Percentiles rank a stretch among this genome's conserved stretches.
phyloP scores from a whole-genome alignment of 352 stramenopile genomes.

The Phytophthora sojae region DNA sequence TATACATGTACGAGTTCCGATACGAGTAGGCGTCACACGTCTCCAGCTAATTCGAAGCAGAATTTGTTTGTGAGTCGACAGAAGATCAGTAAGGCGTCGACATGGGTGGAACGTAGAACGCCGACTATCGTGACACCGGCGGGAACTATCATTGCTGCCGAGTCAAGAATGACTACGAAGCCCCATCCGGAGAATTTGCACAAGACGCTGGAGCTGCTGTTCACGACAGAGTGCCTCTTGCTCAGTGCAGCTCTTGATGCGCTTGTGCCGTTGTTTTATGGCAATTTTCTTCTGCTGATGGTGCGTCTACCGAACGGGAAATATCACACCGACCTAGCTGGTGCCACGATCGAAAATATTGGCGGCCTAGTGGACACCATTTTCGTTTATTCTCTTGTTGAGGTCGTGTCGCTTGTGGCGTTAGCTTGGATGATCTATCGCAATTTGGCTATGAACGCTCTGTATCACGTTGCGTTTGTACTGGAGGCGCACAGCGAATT shows the following conservation, averaged over 20 bases:
- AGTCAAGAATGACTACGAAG: not conserved
- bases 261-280: slow-evolving; percentile 37
- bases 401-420: not conserved
- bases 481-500: slow-evolving; percentile 2
- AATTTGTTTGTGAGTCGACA: not conserved
- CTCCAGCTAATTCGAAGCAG: not conserved
- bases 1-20: not conserved
- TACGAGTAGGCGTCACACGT: not conserved
- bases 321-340: slow-evolving; percentile 36
- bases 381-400: not conserved
- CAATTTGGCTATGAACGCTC: not conserved
- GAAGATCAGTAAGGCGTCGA: not conserved
- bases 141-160: not conserved
- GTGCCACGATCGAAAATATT: slow-evolving; percentile 4
- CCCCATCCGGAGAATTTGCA: not conserved
- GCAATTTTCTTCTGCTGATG: slow-evolving; percentile 13
- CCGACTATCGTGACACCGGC: not conserved
- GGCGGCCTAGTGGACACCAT: not conserved
- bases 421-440: not conserved
- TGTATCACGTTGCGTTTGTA: slow-evolving; percentile 5
- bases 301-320: slow-evolving; percentile 19
- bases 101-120: not conserved
- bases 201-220: slow-evolving; percentile 14
- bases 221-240: slow-evolving; percentile 36
- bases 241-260: slow-evolving; percentile 40